A percentile compares a stretch with the other conserved stretches of the same genome.
Evolutionary conservation across 1,284 basidiomycete genomes (phyloP).

Genomic region (Sphagnurus paluster): DNA sequence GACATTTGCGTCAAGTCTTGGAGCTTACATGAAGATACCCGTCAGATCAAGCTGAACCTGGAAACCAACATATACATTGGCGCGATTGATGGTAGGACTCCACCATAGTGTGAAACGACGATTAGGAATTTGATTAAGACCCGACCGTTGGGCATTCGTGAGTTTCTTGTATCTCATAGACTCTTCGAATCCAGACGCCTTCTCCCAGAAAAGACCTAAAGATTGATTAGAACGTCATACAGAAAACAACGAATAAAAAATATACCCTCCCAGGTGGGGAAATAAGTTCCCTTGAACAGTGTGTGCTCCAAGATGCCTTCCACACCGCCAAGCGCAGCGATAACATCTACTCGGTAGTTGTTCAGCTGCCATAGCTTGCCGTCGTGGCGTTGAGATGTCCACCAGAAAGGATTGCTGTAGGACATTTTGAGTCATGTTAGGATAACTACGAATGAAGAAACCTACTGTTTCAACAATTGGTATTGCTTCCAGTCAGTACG

Average conservation of each 20-base stretch:
- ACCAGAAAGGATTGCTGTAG: conserved; percentile 91
- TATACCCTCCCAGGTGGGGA: conserved; percentile 85
- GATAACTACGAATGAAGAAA: conserved; percentile 15
- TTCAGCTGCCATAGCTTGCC: conserved; percentile 98
- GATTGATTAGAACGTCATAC: conserved; percentile 8
- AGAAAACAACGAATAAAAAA: conserved; percentile 8
- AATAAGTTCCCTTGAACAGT: conserved; percentile 96
- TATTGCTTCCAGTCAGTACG: conserved; percentile 98
- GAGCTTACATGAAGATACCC: conserved; percentile 81
- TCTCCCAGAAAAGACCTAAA: conserved; percentile 91
- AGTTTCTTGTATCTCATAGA: conserved; percentile 98
- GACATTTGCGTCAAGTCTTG: neutral
- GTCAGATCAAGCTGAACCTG: conserved; percentile 98
- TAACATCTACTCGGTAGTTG: conserved; percentile 98
- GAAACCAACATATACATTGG: conserved; percentile 99
- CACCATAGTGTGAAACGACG: conserved; percentile 99
- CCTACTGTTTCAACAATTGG: conserved; percentile 87
- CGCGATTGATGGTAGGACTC: conserved; percentile 97
- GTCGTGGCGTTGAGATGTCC: conserved; percentile 98
- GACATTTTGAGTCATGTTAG: conserved; percentile 1
- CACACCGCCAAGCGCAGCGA: conserved; percentile 97
- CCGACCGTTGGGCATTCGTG: conserved; percentile 94
- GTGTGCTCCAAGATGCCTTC: conserved; percentile 98
- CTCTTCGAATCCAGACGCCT: conserved; percentile 92
- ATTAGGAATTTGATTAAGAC: conserved; percentile 98